Base-by-base conservation (phyloP, 164 flowering plant species). In the Paratinospora sagittata region DNA sequence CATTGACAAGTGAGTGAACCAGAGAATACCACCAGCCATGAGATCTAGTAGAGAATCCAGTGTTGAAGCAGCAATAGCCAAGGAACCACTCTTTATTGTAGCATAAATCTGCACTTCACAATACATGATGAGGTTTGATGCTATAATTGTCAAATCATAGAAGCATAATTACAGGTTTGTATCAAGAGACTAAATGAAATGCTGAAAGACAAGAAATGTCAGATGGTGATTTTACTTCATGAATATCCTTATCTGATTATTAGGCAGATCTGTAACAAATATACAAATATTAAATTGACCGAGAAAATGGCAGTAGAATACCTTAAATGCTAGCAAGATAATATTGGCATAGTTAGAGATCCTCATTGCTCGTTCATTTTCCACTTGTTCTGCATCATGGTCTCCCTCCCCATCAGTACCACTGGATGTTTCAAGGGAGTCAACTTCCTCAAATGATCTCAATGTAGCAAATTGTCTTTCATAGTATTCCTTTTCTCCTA, bases 11-110 rank as follows among this genome's bases (percentile, higher is more conserved):
- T 93, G 98, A 6, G 99, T 87, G 77, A 87, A 90, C 97, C 98
- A 96, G n/a, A 96, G 97, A 52, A 96, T 93, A 23, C 91, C 93
- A 67, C 99, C 99, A 58, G 99, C 98, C 97, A 96, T 86, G 17
- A 96, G 90, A 86, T 96, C 99, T 27, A 96, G 87, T 57, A 96
- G 78, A 8, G 99, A 96, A 75, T 96, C 99, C 11, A 96, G 73
- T 58, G 99, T 96, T 37, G 99, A 96, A 52, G 99, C 97, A 43
- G 98, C 99, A 74, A 96, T 93, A 17, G 99, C 97, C 67, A 96
- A 68, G 36, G 99, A 96, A 66, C 96, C 96, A 84, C 91, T 96
- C 82, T 63, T 82, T 58, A 96, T 39, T 8, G 99, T 93, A 8
- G 97, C 99, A 78, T 83, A 93, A 13, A 93, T 80, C 99, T 96